Conservation (phyloP, 2,329 filamentous ascomycete species). For the Aspergillus quadricinctus region DNA sequence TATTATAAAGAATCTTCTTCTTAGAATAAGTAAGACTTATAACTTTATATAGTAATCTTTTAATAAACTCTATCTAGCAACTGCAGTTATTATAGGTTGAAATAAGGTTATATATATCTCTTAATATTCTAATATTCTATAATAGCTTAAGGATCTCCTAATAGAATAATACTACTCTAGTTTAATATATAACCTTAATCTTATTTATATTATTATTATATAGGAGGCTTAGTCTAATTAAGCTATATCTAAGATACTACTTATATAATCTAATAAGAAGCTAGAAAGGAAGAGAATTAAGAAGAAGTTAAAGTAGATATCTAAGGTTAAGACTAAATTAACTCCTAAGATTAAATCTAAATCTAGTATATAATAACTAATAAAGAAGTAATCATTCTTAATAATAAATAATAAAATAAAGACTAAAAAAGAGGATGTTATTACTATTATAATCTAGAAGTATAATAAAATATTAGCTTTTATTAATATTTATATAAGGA, state of each 20-base stretch:
- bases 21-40: no score
- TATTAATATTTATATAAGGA: neutral
- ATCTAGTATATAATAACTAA: neutral
- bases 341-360: neutral
- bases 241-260: neutral
- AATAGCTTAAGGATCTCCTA: neutral
- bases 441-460: neutral
- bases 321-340: neutral
- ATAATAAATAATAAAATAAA: neutral
- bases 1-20: no score
- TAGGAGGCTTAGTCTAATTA: neutral
- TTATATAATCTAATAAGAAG: neutral
- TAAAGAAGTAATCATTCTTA: neutral
- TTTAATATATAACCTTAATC: neutral
- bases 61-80: neutral
- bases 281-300: conserved; percentile 13
- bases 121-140: neutral
- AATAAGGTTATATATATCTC: neutral
- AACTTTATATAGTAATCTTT: neutral
- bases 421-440: neutral
- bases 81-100: neutral
- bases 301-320: conserved; percentile 3
- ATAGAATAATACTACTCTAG: neutral
- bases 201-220: neutral
- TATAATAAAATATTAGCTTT: neutral